Evolutionary conservation across 768 basidiomycete species (phyloP).

Genomic region (Russula sp.): DNA sequence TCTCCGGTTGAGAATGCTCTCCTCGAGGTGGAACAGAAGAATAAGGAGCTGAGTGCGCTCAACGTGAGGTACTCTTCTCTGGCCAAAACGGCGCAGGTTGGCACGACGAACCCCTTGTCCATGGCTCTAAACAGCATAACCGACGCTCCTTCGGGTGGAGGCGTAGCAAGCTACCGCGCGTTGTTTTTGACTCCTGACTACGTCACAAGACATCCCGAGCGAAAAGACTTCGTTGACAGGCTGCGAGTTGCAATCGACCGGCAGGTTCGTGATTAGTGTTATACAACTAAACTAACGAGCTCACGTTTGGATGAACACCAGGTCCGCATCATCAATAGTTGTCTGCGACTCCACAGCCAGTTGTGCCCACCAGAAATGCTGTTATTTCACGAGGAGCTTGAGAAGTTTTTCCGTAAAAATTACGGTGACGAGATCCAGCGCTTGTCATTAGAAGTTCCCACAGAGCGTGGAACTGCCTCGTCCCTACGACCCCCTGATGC

Average conservation of each 20-base stretch:
- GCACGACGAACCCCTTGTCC: conserved; percentile 73
- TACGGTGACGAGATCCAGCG: conserved; percentile 77
- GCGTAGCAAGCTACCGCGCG: conserved; percentile 69
- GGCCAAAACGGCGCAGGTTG: conserved; percentile 63
- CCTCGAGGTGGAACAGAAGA: conserved; percentile 71
- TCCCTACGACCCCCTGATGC: conserved; percentile 8
- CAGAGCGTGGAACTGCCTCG: conserved; percentile 34
- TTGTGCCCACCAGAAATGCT: conserved; percentile 83
- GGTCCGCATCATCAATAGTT: conserved; percentile 76
- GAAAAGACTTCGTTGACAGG: conserved; percentile 63
- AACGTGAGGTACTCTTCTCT: conserved; percentile 69
- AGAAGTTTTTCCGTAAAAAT: conserved; percentile 78
- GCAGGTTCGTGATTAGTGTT: conserved; percentile 44
- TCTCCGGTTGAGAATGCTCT: conserved; percentile 83
- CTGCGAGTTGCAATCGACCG: conserved; percentile 72
- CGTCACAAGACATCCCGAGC: conserved; percentile 56
- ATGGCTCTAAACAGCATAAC: conserved; percentile 85
- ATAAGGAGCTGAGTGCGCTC: conserved; percentile 64
- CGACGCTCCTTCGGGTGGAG: conserved; percentile 73
- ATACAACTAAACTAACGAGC: background rate
- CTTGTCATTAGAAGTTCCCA: conserved; percentile 49
- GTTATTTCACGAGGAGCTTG: conserved; percentile 87
- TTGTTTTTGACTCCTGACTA: conserved; percentile 72
- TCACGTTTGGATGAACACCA: conserved; percentile 26
- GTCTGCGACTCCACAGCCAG: conserved; percentile 74